Evolutionary conservation across 495 filamentous ascomycete species (phyloP).

Genomic region (Hypoxylon lenormandii): DNA sequence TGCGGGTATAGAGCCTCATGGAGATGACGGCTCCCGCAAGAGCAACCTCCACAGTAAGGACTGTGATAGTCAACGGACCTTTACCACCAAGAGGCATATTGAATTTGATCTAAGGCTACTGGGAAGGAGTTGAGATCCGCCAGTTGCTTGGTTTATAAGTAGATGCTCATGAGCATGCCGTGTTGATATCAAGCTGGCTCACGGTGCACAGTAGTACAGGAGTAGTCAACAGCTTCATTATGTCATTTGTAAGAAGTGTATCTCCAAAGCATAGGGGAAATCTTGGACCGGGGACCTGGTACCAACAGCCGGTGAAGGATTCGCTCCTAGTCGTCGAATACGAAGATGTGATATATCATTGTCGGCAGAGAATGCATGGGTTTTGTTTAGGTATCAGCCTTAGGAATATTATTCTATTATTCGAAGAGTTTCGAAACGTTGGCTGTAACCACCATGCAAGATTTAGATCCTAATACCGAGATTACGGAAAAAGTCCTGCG

Average conservation of each 20-base stretch:
- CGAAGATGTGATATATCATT: conserved; percentile 1
- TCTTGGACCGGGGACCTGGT: background rate
- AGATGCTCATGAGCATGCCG: too few relatives aligned
- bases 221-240: background rate
- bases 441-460: background rate
- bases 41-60: conserved; percentile 24
- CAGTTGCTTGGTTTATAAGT: background rate
- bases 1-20: conserved; percentile 34
- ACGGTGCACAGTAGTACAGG: background rate
- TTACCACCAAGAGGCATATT: conserved; percentile 36
- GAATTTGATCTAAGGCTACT: background rate
- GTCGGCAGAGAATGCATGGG: background rate
- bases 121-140: background rate
- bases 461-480: background rate
- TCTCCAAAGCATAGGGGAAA: background rate
- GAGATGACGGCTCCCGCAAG: conserved; percentile 29
- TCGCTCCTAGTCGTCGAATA: background rate
- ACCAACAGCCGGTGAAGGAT: background rate
- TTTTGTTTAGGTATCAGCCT: background rate
- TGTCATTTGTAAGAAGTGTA: background rate
- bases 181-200: background rate
- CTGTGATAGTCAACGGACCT: conserved; percentile 29
- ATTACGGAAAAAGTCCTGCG: conserved; percentile 1
- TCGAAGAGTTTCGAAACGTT: background rate
- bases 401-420: background rate